Conservation (phyloP, 116 monocot species). For the Thalassia testudinum region DNA sequence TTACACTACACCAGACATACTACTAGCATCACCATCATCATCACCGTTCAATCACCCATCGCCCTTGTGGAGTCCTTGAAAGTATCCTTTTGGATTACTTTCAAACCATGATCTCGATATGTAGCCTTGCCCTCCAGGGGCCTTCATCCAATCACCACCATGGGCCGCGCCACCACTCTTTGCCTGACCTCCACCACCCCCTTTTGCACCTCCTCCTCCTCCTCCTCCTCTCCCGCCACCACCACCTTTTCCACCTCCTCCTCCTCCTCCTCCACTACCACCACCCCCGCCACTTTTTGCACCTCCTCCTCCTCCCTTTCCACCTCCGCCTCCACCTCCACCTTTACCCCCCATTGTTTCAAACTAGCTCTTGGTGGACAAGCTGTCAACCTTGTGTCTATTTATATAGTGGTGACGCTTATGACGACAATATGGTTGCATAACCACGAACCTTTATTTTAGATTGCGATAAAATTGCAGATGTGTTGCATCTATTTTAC, state of each 20-base stretch:
- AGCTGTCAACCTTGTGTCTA: too few species aligned
- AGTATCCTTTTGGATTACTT: conserved; percentile 14
- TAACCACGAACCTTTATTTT: too few species aligned
- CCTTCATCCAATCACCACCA: conserved; percentile 10
- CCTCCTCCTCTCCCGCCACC: neutral
- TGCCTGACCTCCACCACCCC: neutral
- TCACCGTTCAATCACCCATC: too few species aligned
- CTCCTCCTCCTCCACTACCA: neutral
- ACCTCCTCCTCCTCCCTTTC: conserved; percentile 1
- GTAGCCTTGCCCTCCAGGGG: conserved; percentile 9
- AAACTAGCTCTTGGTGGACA: too few species aligned
- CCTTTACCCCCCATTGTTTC: neutral
- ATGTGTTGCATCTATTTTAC: too few species aligned
- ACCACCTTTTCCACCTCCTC: neutral
- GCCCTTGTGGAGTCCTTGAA: conserved; percentile 1
- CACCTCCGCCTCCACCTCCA: neutral
- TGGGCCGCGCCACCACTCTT: neutral
- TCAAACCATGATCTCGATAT: conserved; percentile 10
- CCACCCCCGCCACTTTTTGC: neutral
- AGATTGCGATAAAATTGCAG: too few species aligned
- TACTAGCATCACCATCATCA: too few species aligned
- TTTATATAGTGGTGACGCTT: too few species aligned
- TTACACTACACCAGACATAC: too few species aligned
- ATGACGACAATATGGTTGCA: too few species aligned
- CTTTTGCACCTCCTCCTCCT: neutral